Evolutionary conservation across 1,284 basidiomycete genomes (phyloP), one percentile per base, ranked within the genome.

Genomic region (Cronartium quercuum): DNA sequence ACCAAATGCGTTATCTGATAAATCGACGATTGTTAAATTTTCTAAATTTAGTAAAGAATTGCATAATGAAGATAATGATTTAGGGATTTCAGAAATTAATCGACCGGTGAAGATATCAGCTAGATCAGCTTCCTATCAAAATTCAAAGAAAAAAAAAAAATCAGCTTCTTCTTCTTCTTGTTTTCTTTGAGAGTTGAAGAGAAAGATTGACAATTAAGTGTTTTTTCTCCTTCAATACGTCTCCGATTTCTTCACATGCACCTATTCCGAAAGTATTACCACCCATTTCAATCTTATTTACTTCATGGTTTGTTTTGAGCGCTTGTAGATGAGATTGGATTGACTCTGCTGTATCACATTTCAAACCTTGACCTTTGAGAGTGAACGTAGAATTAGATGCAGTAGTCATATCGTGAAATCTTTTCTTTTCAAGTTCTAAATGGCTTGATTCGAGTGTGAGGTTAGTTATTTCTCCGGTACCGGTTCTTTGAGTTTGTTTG

Each of bases 91-190:
- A 76, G 88, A 86, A 84, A 98, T 98, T 78, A 97, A 86, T 76
- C 96, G 90, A 66, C 94, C 92, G 10, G 95, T 98, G 84, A 98
- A 98, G 83, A 98, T 95, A 84, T 98, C 96, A 63, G 93, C 91
- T 78, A 98, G 91, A 84, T 98, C 90, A 78, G 93, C 95, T 73
- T 96, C 84, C 94, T 97, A 79, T 42, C 58, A 65, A 44, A 65
- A 58, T 60, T 68, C 71, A 58, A 40, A 61, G 24, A 38, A 57
- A 73, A 66, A 68, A 29, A 29, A 29, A 29, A 29, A 66, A 15
- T 9, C 35, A 35, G 13, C 37, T 57, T 6, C 42, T 18, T 44
- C 18, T 6, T 6, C 44, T 29, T 29, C 29, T 29, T 29, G 1
- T 29, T 29, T 29, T 29, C 29, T 29, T 29, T 66, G 44, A 66